Evolutionary conservation across 2,329 filamentous ascomycete genomes (phyloP).

Genomic region (Talaromyces sp.): DNA sequence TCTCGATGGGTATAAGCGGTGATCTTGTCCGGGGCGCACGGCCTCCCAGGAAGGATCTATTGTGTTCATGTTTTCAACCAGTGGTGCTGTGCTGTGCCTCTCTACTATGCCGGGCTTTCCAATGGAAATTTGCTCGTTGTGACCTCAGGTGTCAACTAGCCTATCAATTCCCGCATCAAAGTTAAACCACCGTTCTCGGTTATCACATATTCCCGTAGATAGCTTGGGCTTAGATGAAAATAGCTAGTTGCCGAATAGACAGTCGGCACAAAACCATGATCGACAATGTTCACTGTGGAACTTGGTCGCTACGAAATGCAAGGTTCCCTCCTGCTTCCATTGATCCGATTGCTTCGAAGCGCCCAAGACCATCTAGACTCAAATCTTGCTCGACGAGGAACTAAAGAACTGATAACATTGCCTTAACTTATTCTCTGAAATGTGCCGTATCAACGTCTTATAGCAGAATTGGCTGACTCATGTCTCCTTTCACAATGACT

Average conservation of each 20-base stretch:
- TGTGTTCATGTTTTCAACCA: not conserved
- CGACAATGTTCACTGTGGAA: not conserved
- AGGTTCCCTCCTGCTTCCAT: not conserved
- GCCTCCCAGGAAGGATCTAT: constrained; percentile 3
- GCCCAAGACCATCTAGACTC: not conserved
- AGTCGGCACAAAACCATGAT: not conserved
- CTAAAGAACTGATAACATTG: not conserved
- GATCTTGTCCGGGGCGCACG: not conserved
- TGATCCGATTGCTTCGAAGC: not conserved
- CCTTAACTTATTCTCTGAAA: not conserved
- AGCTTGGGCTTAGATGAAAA: not conserved
- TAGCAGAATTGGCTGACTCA: not conserved
- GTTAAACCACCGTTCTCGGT: not conserved
- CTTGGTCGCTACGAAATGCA: not conserved
- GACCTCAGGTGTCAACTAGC: not conserved
- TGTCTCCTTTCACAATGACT: not conserved
- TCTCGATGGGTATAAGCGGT: not conserved
- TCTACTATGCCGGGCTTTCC: not conserved
- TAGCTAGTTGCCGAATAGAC: not conserved
- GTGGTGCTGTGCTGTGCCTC: not conserved
- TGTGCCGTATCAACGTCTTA: not conserved
- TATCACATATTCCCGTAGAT: not conserved
- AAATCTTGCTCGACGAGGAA: not conserved
- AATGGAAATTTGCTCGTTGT: not conserved
- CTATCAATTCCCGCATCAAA: not conserved